Base-by-base conservation (phyloP, 345 rosid genomes). In the Populus nigra region DNA sequence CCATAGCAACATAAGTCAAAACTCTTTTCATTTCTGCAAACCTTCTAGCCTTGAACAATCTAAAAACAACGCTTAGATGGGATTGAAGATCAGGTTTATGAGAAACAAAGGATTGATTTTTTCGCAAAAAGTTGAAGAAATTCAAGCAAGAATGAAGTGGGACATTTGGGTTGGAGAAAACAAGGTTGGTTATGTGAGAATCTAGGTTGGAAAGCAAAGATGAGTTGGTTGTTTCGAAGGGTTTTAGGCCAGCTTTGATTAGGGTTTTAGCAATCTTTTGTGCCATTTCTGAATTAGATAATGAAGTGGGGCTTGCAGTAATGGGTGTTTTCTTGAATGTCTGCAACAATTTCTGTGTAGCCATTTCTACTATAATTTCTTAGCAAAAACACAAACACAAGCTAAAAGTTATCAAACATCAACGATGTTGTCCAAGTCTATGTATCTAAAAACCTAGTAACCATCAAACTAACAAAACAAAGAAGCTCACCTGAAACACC, bases 41-140 rank as follows among this genome's bases (percentile, higher is more conserved):
- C 53, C 75, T 85, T 69, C 80, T 78, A 68, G 82, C 88, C 41
- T 86, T 55, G 59, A 87, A 89, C 2, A 94, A 67, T 74, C 94
- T 87, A 75, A 31, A 84, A 65, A 87, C n/a, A 49, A 88, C 80
- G 22, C 81, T 69, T 22, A 90, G 7, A 39, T 87, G 89, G 75
- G 97, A 79, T 71, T 72, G 73, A 73, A 93, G 83, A 70, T 89
- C 87, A 35, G 91, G 91, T 70, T 82, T 87, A 47, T 71, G 83
- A 17, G 81, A 41, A 74, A 80, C 31, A 3, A 75, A 79, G 39
- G 86, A 88, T 20, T 80, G 85, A 75, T 76, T 83, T 57, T 67
- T 12, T 25, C 61, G 83, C 53, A 94, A 86, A 82, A 85, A 86
- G 47, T 88, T 85, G 84, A 86, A 88, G 88, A 94, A 88, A 36